Percentiles rank a stretch among this genome's conserved stretches.
phyloP scores from a whole-genome alignment of 768 basidiomycete genomes.

The Leccinum barrowsii region DNA sequence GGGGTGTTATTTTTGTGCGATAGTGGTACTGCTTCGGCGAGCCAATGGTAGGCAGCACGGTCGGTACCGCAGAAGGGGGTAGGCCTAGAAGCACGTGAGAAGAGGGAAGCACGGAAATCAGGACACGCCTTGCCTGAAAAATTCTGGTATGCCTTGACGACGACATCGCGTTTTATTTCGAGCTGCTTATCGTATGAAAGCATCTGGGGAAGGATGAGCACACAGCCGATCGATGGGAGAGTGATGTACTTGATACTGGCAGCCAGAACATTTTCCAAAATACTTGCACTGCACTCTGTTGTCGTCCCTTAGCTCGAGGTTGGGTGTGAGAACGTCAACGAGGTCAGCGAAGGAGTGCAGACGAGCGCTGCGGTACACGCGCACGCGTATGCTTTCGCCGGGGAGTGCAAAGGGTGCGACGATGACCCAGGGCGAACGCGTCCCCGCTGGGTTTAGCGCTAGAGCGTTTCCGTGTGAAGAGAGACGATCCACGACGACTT shows the following conservation, averaged over 20 bases:
- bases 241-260: constrained; percentile 79
- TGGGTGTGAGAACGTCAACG: constrained; percentile 60
- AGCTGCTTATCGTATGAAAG: constrained; percentile 85
- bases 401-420: constrained; percentile 83
- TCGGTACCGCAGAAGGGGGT: constrained; percentile 52
- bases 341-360: constrained; percentile 78
- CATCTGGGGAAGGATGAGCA: constrained; percentile 48
- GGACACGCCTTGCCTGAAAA: constrained; percentile 45
- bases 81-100: constrained; percentile 38
- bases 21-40: constrained; percentile 90
- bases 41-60: constrained; percentile 69
- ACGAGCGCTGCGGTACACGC: constrained; percentile 66
- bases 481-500: constrained; percentile 60
- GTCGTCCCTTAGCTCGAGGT: constrained; percentile 61
- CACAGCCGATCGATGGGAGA: not conserved
- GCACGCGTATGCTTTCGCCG: constrained; percentile 71
- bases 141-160: constrained; percentile 77
- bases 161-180: constrained; percentile 79
- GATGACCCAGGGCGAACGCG: constrained; percentile 70
- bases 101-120: constrained; percentile 24
- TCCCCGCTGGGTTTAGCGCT: constrained; percentile 45
- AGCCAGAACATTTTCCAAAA: constrained; percentile 87
- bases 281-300: constrained; percentile 73
- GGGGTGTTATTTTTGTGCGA: constrained; percentile 96
- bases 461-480: constrained; percentile 66